Evolutionary conservation across 1,284 basidiomycete genomes (phyloP).

Genomic region (Sporisorium reilianum): DNA sequence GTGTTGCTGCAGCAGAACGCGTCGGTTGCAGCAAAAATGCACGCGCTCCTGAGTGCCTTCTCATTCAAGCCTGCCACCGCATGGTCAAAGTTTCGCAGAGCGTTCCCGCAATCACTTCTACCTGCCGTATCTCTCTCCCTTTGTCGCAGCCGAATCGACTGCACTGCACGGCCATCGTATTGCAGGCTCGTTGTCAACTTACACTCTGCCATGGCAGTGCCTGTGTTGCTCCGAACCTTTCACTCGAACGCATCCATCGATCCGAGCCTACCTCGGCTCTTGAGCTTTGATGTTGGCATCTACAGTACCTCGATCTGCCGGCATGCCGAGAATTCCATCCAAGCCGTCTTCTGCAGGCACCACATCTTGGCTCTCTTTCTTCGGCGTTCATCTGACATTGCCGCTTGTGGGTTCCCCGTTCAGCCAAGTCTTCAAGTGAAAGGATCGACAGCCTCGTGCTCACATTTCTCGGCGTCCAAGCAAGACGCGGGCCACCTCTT

Average conservation of each 20-base stretch:
- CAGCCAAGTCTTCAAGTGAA: not conserved
- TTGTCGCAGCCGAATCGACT: no score
- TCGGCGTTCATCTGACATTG: not conserved
- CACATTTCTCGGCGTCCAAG: not conserved
- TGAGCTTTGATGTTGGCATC: slow-evolving; percentile 1
- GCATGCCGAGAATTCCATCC: slow-evolving; percentile 8
- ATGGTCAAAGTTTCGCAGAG: not conserved
- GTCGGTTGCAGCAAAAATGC: slow-evolving; percentile 12
- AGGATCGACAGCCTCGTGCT: not conserved
- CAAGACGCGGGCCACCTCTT: not conserved
- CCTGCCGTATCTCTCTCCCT: no score
- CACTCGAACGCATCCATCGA: not conserved
- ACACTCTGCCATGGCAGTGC: no score
- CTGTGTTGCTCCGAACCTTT: no score
- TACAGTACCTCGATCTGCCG: not conserved
- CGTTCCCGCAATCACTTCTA: not conserved
- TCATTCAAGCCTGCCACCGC: slow-evolving; percentile 1
- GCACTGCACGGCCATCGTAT: no score
- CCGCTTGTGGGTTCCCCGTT: not conserved
- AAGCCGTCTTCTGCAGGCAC: slow-evolving; percentile 5
- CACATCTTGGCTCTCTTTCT: not conserved
- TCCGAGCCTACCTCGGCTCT: slow-evolving; percentile 4
- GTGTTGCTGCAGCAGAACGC: slow-evolving; percentile 9
- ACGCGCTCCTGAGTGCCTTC: slow-evolving; percentile 11
- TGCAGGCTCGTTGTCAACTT: no score